A percentile compares a stretch with the other conserved stretches of the same genome.
These are phyloP conservation scores for Saccharomycopsis fodiens DNA, from an alignment of 805 yeast genomes.

Conservation along the genomic window DNA sequence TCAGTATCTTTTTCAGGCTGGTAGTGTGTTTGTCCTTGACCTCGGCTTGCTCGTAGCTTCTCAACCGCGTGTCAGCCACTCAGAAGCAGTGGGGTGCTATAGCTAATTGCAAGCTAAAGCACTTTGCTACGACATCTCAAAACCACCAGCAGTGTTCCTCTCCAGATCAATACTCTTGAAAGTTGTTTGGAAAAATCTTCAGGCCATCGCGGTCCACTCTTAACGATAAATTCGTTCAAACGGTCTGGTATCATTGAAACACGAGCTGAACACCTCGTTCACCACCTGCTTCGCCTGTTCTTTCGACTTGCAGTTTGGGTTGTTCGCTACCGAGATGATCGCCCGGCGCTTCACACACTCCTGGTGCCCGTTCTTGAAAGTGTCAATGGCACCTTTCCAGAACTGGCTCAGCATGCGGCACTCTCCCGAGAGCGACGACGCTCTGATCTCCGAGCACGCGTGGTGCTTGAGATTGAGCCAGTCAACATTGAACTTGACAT, in stretches of 20 bases:
- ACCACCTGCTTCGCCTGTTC: conserved; percentile 76
- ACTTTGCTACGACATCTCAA: too few species aligned
- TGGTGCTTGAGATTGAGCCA: conserved; percentile 83
- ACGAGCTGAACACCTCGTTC: conserved; percentile 83
- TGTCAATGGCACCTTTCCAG: conserved; percentile 32
- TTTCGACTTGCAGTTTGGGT: conserved; percentile 69
- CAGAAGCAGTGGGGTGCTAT: too few species aligned
- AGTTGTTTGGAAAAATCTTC: too few species aligned
- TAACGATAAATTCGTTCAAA: conserved; percentile 82
- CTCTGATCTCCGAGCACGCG: conserved; percentile 95
- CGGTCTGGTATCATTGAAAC: conserved; percentile 93
- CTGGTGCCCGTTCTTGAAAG: conserved; percentile 78
- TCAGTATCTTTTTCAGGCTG: too few species aligned
- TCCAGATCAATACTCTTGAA: too few species aligned
- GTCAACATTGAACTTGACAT: conserved; percentile 79
- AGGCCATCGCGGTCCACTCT: too few species aligned
- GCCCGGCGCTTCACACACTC: conserved; percentile 89
- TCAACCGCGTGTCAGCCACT: too few species aligned
- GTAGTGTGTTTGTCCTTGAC: too few species aligned
- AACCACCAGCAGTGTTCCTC: too few species aligned
- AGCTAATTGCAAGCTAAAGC: too few species aligned
- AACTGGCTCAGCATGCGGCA: conserved; percentile 88
- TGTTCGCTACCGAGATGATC: conserved; percentile 69
- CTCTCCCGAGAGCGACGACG: conserved; percentile 89
- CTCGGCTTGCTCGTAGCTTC: too few species aligned